phyloP scores from a whole-genome alignment of 768 basidiomycete genomes.

The Dioszegia hungarica region DNA sequence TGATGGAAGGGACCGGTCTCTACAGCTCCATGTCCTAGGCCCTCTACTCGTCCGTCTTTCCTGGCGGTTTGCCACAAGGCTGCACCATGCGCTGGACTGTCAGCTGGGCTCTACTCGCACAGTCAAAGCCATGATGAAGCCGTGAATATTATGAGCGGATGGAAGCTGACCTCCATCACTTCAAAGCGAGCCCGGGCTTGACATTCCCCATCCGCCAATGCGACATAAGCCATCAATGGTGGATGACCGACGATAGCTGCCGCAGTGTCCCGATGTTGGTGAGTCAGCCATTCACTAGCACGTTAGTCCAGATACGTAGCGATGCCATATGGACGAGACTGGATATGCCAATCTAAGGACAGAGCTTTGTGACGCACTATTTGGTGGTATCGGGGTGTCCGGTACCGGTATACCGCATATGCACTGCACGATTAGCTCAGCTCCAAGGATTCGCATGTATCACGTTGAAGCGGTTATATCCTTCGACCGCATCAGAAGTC shows the following conservation, averaged over 20 bases:
- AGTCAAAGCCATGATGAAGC: not conserved
- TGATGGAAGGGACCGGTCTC: too few species aligned
- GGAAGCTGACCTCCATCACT: slow-evolving; percentile 74
- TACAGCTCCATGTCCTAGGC: not conserved
- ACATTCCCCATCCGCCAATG: slow-evolving; percentile 92
- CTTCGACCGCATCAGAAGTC: too few species aligned
- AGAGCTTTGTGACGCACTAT: slow-evolving; percentile 81
- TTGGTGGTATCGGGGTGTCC: slow-evolving; percentile 96
- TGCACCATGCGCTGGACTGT: slow-evolving; percentile 75
- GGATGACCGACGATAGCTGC: slow-evolving; percentile 89
- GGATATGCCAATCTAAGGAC: too few species aligned
- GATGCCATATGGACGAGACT: too few species aligned
- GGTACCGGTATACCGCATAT: slow-evolving; percentile 92
- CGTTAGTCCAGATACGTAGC: too few species aligned
- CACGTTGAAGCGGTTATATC: too few species aligned
- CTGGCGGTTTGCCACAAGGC: slow-evolving; percentile 86
- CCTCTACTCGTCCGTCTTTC: slow-evolving; percentile 66
- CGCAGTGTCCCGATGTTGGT: slow-evolving; percentile 94
- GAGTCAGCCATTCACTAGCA: slow-evolving; percentile 88
- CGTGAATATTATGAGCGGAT: not conserved
- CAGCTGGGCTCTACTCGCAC: not conserved
- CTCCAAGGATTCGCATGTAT: too few species aligned
- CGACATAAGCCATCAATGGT: slow-evolving; percentile 74
- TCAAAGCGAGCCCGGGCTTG: slow-evolving; percentile 85
- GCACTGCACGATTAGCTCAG: slow-evolving; percentile 57